phyloP scores from a whole-genome alignment of 441 rosid species.

The Populus hybrid region DNA sequence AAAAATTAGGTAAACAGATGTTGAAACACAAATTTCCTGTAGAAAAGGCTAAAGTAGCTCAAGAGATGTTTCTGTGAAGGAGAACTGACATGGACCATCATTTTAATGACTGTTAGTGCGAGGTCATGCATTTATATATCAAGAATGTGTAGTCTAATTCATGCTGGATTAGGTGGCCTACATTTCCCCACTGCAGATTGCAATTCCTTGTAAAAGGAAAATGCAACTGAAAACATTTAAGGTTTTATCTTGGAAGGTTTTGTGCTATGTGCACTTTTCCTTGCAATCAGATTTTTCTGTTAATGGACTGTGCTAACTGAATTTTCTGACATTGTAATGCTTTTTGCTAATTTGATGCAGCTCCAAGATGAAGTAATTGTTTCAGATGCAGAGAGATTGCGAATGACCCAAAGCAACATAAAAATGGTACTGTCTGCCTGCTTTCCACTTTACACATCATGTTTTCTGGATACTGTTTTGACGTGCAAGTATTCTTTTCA shows the following conservation, averaged over 20 bases:
- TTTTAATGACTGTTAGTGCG: not conserved
- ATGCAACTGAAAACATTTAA: not conserved
- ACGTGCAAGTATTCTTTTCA: conserved; percentile 29
- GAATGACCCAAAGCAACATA: conserved; percentile 81
- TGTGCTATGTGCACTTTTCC: not conserved
- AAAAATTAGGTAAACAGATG: no score
- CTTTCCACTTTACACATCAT: conserved; percentile 7
- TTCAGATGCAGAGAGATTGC: conserved; percentile 92
- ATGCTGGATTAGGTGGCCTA: not conserved
- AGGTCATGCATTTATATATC: not conserved
- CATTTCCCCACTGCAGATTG: not conserved
- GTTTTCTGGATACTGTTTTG: conserved; percentile 18
- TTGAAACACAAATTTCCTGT: not conserved
- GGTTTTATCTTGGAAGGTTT: not conserved
- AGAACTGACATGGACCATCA: not conserved
- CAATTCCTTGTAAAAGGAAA: not conserved
- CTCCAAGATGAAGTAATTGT: conserved; percentile 93
- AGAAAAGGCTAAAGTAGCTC: not conserved
- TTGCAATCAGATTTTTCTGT: not conserved
- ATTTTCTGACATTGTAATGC: conserved; percentile 12
- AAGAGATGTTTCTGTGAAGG: not conserved
- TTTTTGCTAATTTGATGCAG: conserved; percentile 42
- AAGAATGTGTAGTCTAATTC: conserved; percentile 2
- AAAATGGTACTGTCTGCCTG: conserved; percentile 54
- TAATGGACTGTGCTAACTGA: not conserved